A percentile compares a stretch with the other conserved stretches of the same genome.
These are phyloP conservation scores for Rhynchospora tenuis DNA, from an alignment of 176 grass and related monocot genomes.

Conservation along the genomic window DNA sequence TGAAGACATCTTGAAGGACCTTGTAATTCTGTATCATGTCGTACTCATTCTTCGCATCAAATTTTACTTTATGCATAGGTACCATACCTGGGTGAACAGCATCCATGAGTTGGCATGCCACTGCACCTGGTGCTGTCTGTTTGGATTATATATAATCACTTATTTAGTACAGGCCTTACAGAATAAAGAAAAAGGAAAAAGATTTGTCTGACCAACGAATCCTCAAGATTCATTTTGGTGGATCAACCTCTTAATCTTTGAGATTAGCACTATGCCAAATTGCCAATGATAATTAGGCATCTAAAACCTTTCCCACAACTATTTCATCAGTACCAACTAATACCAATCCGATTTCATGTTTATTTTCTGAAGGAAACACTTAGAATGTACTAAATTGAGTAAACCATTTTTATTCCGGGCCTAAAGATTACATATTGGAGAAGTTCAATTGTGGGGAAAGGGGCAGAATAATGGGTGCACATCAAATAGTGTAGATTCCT, in stretches of 20 bases:
- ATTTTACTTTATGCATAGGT: conserved; percentile 98
- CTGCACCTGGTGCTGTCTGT: conserved; percentile 85
- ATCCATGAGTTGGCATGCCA: conserved; percentile 91
- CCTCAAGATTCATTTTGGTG: neutral
- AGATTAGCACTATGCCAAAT: neutral
- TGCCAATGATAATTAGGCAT: too few species aligned
- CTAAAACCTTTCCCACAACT: too few species aligned
- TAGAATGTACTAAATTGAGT: neutral
- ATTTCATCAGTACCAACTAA: neutral
- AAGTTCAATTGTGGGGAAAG: neutral
- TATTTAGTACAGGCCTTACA: neutral
- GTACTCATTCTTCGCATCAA: conserved; percentile 92
- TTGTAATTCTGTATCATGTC: conserved; percentile 99
- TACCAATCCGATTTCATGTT: neutral
- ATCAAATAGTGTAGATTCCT: neutral
- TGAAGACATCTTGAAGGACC: conserved; percentile 98
- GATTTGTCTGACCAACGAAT: neutral
- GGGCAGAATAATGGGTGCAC: neutral
- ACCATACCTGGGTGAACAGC: conserved; percentile 76
- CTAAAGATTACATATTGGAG: neutral
- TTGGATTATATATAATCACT: neutral
- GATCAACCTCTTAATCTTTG: neutral
- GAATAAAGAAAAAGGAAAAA: neutral
- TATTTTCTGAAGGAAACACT: neutral
- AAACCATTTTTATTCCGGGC: neutral